A percentile compares a stretch with the other conserved stretches of the same genome.
Evolutionary conservation across 208 protist species (phyloP).

Genomic region (Vickermania ingenoplastis): DNA sequence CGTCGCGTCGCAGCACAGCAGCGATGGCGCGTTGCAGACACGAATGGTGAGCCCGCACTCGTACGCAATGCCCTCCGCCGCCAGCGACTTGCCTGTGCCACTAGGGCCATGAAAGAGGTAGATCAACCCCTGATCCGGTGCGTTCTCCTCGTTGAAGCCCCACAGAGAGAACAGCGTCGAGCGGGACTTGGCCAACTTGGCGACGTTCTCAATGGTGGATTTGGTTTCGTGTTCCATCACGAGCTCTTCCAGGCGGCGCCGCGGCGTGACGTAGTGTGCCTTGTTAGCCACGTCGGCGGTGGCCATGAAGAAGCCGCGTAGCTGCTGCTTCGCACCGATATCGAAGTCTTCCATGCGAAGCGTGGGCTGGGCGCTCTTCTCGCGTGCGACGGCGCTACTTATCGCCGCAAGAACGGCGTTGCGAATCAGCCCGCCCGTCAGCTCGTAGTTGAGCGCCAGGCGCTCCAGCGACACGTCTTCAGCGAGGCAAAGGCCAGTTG

Average conservation of each 20-base stretch:
- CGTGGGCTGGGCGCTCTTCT: constrained; percentile 47
- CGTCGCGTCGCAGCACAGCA: constrained; percentile 41
- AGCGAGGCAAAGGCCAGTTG: constrained; percentile 27
- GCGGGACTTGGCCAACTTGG: constrained; percentile 63
- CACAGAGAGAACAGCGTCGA: constrained; percentile 82
- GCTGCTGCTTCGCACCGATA: constrained; percentile 67
- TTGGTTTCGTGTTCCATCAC: constrained; percentile 43
- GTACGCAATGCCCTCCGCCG: constrained; percentile 84
- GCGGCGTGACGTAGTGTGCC: constrained; percentile 64
- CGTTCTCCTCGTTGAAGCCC: constrained; percentile 77
- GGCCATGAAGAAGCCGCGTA: constrained; percentile 83
- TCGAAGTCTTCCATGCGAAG: constrained; percentile 69
- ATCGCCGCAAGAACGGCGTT: constrained; percentile 86
- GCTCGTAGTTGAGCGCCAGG: constrained; percentile 81
- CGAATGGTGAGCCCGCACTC: constrained; percentile 85
- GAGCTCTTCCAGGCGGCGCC: constrained; percentile 56
- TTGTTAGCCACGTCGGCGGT: constrained; percentile 24
- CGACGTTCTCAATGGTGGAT: constrained; percentile 40
- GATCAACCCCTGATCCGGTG: constrained; percentile 26
- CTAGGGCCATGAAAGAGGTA: constrained; percentile 77
- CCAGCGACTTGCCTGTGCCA: constrained; percentile 84
- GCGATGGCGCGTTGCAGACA: constrained; percentile 69
- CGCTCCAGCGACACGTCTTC: constrained; percentile 59
- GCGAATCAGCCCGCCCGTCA: constrained; percentile 87
- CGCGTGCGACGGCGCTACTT: constrained; percentile 64